Percentiles rank a stretch among this genome's conserved stretches.
Evolutionary conservation across 2,329 filamentous ascomycete genomes (phyloP).

Genomic region (Nemania sp.): DNA sequence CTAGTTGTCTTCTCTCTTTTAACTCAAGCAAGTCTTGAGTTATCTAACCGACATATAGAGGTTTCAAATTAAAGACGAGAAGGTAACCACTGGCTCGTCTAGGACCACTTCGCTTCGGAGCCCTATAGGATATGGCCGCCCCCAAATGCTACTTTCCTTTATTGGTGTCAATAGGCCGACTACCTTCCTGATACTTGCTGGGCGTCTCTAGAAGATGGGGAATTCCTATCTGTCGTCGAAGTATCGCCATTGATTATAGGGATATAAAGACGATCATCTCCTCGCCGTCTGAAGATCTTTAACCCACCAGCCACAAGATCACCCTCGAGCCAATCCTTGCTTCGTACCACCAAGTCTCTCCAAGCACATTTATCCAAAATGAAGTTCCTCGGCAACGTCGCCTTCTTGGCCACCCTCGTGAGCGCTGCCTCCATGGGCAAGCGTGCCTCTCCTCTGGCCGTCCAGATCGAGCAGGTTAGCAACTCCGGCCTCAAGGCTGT

Average conservation of each 20-base stretch:
- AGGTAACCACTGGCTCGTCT: slow-evolving; percentile 26
- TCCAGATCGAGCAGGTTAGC: slow-evolving; percentile 61
- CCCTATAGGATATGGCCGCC: slow-evolving; percentile 17
- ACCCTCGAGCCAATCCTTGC: slow-evolving; percentile 36
- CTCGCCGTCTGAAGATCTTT: slow-evolving; percentile 32
- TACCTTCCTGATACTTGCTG: slow-evolving; percentile 38
- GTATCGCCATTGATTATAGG: slow-evolving; percentile 2
- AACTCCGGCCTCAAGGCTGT: slow-evolving; percentile 66
- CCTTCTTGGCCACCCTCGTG: slow-evolving; percentile 53
- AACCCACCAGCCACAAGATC: slow-evolving; percentile 39
- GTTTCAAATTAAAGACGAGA: slow-evolving; percentile 20
- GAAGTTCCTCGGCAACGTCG: slow-evolving; percentile 55
- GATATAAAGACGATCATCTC: slow-evolving; percentile 39
- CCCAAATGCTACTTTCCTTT: slow-evolving; percentile 40
- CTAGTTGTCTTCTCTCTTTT: slow-evolving; percentile 9
- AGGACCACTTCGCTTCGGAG: slow-evolving; percentile 17
- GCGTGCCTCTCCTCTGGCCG: slow-evolving; percentile 57
- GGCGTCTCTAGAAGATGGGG: slow-evolving; percentile 12
- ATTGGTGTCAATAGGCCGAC: slow-evolving; percentile 36
- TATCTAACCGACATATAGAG: slow-evolving; percentile 2
- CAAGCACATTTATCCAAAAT: slow-evolving; percentile 48
- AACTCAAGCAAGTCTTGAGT: slow-evolving; percentile 8
- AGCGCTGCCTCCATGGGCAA: slow-evolving; percentile 53
- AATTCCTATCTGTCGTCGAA: slow-evolving; percentile 30
- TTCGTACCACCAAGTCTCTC: slow-evolving; percentile 19